Evolutionary conservation across 495 filamentous ascomycete genomes (phyloP), one percentile per base, ranked within the genome.

Genomic region (Penicillium dipodomyicola): DNA sequence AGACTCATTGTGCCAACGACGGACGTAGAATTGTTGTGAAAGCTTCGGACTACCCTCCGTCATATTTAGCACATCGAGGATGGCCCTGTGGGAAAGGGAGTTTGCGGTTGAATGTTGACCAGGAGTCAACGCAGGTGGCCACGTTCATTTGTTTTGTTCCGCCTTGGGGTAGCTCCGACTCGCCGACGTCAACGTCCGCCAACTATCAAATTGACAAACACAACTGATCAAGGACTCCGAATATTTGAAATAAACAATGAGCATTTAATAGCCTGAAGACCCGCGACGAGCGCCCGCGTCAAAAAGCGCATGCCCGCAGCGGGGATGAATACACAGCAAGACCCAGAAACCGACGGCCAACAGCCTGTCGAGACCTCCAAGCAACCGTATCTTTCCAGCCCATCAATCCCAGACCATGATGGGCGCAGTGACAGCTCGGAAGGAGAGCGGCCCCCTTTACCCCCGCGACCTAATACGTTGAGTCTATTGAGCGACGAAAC

Each of bases 1-100:
- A 89, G 84, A 72, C 84, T 82, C 87, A 91, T 90, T 71, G 65
- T 81, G 74, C 67, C 66, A 68, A 67, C 65, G 45, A 66, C 51
- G 63, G 55, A 64, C 59, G 39, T 52, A 65, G 56, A 56, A 70
- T 65, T 51, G 56, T 59, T 60, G 32, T 61, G 51, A 59, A 58
- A 50, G 30, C 42, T 46, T 56, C 46, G 65, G 40, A 60, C 51
- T 55, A 59, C 62, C 54, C 67, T 63, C 69, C 72, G 63, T 75
- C 74, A 73, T 77, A 70, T 65, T 72, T 72, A 62, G 64, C 48
- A 49, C 65, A 70, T 72, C 11, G 54, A 65, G 48, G 29, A 41
- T 43, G 51, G 60, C 48, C 52, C 46, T 54, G 41, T 56, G 47
- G 58, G 53, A 44, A 49, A 52, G 45, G 33, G 54, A 44, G 51